Evolutionary conservation across 2,329 filamentous ascomycete genomes (phyloP), one percentile per base, ranked within the genome.

Genomic region (Colletotrichum echinochloae): DNA sequence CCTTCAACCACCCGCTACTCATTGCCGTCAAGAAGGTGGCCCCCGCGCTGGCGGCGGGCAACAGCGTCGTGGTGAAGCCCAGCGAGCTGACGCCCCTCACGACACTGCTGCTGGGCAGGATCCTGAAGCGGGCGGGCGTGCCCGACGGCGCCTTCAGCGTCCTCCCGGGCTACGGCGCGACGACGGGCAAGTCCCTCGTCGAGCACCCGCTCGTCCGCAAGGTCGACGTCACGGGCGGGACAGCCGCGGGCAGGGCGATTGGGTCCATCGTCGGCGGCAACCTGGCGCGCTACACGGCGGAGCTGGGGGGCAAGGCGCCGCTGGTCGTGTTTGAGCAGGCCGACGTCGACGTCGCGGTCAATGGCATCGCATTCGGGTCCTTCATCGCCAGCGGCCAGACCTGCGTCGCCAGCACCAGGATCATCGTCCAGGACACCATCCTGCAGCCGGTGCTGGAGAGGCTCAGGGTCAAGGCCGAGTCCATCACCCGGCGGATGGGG

Each of bases 161-260:
- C 3, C 76, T 91, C 0, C 85, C 85, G 0, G 89, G 89, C 0
- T 82, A 84, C 30, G 89, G 89, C 1, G 71, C 76, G 0, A 81
- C 81, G 1, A 90, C 88, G 0, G 88, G 87, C 12, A 82, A 80
- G n/a, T 83, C 83, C 0, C 83, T 90, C 5, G 86, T 85, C 16
- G 79, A 86, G 35, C 91, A 87, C 66, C 78, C 79, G 2, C 78
- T 85, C 2, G 80, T 87, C 2, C 82, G 88, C 79, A 94, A 94
- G 82, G 87, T 94, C 66, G 91, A 92, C 74, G 90, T 94, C 75
- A 94, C 92, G 46, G 92, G 92, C 52, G 91, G 91, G n/a, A 94
- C 91, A 28, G 81, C 83, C n/a, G 89, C 91, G 23, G 92, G 91
- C 6, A 85, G 89, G 67, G 87, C 88, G 44, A 92, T 94, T 75